Evolutionary conservation across 202 grass and related monocot species (phyloP), one percentile per base, ranked within the genome.

Genomic region (Panicum virgatum): DNA sequence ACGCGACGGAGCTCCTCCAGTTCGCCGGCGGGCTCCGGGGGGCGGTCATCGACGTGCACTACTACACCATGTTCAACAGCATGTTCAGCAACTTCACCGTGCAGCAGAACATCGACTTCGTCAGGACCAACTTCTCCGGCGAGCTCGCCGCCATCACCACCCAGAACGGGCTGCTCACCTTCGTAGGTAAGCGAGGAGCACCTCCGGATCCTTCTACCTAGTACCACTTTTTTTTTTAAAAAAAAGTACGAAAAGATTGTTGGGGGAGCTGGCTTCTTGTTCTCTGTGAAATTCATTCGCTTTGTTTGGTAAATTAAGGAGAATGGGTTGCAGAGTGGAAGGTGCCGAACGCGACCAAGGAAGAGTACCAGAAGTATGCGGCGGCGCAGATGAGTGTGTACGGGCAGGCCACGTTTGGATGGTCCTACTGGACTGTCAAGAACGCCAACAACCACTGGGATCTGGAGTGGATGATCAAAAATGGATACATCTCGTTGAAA

Each of bases 1-100:
- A 72, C 36, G 0, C 77, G 0, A 87, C 72, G 0, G 92, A 94
- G 62, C 86, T 94, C 4, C 85, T 94, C 58, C 65, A 29, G 58
- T 81, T 93, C 29, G 85, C 88, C 10, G 1, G 62, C 9, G 73
- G 67, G 2, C 23, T 87, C 30, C 19, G 23, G 0, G 58, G 84
- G 4, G 71, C 86, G 2, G 92, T 94, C 53, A 11, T 94, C 75
- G 89, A 94, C 23, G 83, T 87, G 68, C 92, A 94, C 52, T 91
- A 89, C 83, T 91, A 91, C 80, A 87, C 85, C 30, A 26, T 91
- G 20, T 91, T 81, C 62, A 74, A 59, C 40, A 23, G 14, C 30
- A 1, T 42, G 26, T 91, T 94, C 62, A 3, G 12, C 3, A 34
- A 44, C 67, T n/a, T 94, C 32, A 94, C 80, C 3, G 92, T 57